Evolutionary conservation across 495 filamentous ascomycete species (phyloP).

Genomic region (Jackrogersella multiformis): DNA sequence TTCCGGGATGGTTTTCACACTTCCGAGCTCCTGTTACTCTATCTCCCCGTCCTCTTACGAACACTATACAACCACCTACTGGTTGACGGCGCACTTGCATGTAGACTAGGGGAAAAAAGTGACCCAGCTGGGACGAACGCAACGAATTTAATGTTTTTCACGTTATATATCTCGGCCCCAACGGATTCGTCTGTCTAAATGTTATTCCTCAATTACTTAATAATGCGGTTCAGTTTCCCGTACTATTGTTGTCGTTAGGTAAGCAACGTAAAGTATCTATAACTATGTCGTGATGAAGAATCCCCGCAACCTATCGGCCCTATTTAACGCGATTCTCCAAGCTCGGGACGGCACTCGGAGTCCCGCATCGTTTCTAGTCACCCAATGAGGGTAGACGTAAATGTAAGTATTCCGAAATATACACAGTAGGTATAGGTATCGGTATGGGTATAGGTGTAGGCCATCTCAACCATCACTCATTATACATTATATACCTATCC

Average conservation of each 20-base stretch:
- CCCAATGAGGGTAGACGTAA: slow-evolving; percentile 2
- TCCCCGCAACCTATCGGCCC: slow-evolving; percentile 29
- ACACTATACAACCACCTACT: slow-evolving; percentile 41
- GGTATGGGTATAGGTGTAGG: no score
- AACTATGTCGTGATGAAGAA: slow-evolving; percentile 32
- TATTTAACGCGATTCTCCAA: slow-evolving; percentile 33
- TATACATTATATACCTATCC: neutral
- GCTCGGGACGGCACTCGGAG: no score
- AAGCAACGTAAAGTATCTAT: slow-evolving; percentile 23
- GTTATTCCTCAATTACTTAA: neutral
- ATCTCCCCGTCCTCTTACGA: slow-evolving; percentile 44
- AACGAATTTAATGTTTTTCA: slow-evolving; percentile 42
- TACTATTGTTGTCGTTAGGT: neutral
- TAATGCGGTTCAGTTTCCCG: neutral
- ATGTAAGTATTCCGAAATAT: neutral
- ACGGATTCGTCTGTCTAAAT: neutral
- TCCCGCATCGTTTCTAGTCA: slow-evolving; percentile 12
- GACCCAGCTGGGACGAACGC: slow-evolving; percentile 37
- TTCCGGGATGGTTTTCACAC: slow-evolving; percentile 52
- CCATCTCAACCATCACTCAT: neutral
- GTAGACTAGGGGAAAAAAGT: slow-evolving; percentile 56
- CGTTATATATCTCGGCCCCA: slow-evolving; percentile 6
- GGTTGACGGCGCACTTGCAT: slow-evolving; percentile 55
- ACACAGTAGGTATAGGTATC: no score
- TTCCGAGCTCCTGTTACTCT: slow-evolving; percentile 46